phyloP scores from a whole-genome alignment of 352 stramenopile genomes.

The Stramenopiles sp. region DNA sequence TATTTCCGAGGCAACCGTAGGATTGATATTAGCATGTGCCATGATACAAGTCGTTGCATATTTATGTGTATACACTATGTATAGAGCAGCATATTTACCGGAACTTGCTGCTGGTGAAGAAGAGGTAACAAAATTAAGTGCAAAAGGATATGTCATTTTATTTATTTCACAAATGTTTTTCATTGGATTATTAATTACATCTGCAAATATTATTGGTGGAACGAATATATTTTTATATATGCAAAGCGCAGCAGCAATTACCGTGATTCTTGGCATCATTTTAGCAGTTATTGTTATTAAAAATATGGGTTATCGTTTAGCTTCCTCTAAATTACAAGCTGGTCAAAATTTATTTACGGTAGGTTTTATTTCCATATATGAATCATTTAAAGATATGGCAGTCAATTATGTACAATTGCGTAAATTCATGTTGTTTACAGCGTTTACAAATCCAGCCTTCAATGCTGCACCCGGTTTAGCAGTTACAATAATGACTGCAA shows the following conservation, averaged over 20 bases:
- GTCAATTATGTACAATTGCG: neutral
- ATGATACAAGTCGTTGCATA: neutral
- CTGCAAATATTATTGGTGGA: neutral
- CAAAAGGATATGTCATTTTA: neutral
- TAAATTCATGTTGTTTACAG: neutral
- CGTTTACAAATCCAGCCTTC: neutral
- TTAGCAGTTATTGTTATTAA: neutral
- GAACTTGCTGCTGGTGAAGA: neutral
- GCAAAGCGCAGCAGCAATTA: neutral
- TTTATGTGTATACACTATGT: neutral
- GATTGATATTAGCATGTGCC: neutral
- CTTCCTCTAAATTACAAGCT: neutral
- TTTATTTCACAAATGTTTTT: neutral
- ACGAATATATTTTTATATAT: neutral
- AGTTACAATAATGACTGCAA: neutral
- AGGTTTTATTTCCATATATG: neutral
- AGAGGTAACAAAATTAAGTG: neutral
- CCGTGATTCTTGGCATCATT: neutral
- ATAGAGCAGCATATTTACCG: neutral
- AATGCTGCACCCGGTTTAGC: neutral
- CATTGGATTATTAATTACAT: neutral
- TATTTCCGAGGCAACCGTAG: neutral
- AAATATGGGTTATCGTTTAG: neutral
- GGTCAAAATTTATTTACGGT: neutral
- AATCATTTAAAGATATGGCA: neutral